Conservation (phyloP, 2,329 filamentous ascomycete species). For the Zasmidium angulare region DNA sequence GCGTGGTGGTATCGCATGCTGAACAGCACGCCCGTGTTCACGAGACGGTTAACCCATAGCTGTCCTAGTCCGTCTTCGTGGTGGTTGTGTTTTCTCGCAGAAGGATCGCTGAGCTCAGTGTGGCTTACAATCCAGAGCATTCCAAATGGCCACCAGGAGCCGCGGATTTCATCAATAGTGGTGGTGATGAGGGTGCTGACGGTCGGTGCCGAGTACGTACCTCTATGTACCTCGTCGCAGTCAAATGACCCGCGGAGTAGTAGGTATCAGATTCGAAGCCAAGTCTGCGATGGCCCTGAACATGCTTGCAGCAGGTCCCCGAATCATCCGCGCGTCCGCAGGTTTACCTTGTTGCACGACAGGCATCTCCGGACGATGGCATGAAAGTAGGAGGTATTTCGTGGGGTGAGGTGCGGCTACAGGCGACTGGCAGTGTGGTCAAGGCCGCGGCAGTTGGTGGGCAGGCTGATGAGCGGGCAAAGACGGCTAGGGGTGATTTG, state of each 20-base stretch:
- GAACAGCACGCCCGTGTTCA: neutral
- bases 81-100: neutral
- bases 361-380: neutral
- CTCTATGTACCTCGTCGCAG: neutral
- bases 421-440: neutral
- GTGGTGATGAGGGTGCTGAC: too few species aligned
- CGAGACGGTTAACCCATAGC: neutral
- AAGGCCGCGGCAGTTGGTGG: neutral
- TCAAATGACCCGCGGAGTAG: neutral
- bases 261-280: neutral
- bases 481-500: neutral
- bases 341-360: neutral
- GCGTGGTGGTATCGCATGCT: neutral
- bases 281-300: neutral
- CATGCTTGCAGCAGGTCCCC: neutral
- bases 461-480: neutral
- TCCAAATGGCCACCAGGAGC: neutral
- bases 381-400: too few species aligned
- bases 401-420: neutral
- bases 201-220: neutral
- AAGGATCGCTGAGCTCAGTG: neutral
- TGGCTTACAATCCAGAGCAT: conserved; percentile 11
- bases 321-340: neutral
- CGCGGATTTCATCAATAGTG: too few species aligned
- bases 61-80: neutral